phyloP scores from a whole-genome alignment of 2,329 filamentous ascomycete species.

The Emergomyces orientalis region DNA sequence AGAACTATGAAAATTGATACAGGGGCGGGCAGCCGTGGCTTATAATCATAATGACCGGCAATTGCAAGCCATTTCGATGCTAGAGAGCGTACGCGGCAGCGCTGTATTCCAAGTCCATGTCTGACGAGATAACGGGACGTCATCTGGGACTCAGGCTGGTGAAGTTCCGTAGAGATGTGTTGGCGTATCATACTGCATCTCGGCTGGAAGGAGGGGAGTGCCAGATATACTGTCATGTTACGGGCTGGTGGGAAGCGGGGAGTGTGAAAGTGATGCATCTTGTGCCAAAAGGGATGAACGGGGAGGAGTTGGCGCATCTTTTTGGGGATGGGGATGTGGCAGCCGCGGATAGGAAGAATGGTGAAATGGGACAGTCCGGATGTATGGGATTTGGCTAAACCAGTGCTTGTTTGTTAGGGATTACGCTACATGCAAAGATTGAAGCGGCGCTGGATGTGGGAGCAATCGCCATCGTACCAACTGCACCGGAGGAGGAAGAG shows the following conservation, averaged over 20 bases:
- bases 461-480: conserved; percentile 14
- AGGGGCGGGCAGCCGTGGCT: too few species aligned
- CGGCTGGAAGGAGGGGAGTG: conserved; percentile 3
- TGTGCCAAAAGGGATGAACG: conserved; percentile 11
- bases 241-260: conserved; percentile 4
- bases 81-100: not conserved
- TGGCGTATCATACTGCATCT: conserved; percentile 3
- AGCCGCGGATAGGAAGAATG: conserved; percentile 14
- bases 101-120: not conserved
- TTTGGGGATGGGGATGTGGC: conserved; percentile 15
- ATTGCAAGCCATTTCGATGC: not conserved
- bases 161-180: conserved; percentile 2
- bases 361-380: conserved; percentile 1
- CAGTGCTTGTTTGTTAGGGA: conserved; percentile 1
- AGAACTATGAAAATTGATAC: not conserved
- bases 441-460: conserved; percentile 12
- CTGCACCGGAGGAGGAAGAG: conserved; percentile 6
- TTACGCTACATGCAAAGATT: conserved; percentile 9
- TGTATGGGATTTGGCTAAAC: not conserved
- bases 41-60: not conserved
- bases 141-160: not conserved
- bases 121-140: not conserved
- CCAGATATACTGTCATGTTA: conserved; percentile 9
- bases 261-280: conserved; percentile 14
- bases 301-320: conserved; percentile 14